Evolutionary conservation across 306 rosid species (phyloP), one percentile per base, ranked within the genome.

Genomic region (Crotalaria pallida): DNA sequence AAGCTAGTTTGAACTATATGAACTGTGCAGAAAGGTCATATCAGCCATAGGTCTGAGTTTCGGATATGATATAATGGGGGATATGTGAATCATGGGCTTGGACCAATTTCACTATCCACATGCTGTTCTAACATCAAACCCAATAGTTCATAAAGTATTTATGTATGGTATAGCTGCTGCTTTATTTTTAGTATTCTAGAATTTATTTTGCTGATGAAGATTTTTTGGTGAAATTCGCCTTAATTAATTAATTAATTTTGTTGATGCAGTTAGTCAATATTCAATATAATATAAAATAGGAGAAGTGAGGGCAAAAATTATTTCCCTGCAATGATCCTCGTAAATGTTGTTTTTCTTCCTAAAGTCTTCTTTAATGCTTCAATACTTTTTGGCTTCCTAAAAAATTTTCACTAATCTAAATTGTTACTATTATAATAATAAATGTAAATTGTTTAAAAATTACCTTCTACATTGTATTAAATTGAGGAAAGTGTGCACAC

Each of bases 231-330:
- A 76, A 90, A 96, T 76, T 94, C 99, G 48, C 95, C 91, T 58
- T 91, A 97, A 96, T 97, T 90, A 85, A 84, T 88, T 31, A 96
- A 94, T 79, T n/a, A n/a, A n/a, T n/a, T n/a, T n/a, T n/a, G n/a
- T n/a, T n/a, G n/a, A n/a, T n/a, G n/a, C n/a, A n/a, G n/a, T n/a
- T n/a, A n/a, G n/a, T n/a, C n/a, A n/a, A n/a, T n/a, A n/a, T n/a
- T n/a, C n/a, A n/a, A n/a, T n/a, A n/a, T n/a, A n/a, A n/a, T n/a
- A n/a, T n/a, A n/a, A n/a, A n/a, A n/a, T n/a, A n/a, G n/a, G n/a
- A n/a, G n/a, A n/a, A n/a, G n/a, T n/a, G n/a, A n/a, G n/a, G n/a
- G n/a, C n/a, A n/a, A n/a, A n/a, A n/a, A n/a, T n/a, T n/a, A n/a
- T n/a, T n/a, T n/a, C n/a, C n/a, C n/a, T n/a, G n/a, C n/a, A n/a